Evolutionary conservation across 371 early-diverging fungal genomes (phyloP), one percentile per base, ranked within the genome.

Genomic region (Conidiobolus incongruus): DNA sequence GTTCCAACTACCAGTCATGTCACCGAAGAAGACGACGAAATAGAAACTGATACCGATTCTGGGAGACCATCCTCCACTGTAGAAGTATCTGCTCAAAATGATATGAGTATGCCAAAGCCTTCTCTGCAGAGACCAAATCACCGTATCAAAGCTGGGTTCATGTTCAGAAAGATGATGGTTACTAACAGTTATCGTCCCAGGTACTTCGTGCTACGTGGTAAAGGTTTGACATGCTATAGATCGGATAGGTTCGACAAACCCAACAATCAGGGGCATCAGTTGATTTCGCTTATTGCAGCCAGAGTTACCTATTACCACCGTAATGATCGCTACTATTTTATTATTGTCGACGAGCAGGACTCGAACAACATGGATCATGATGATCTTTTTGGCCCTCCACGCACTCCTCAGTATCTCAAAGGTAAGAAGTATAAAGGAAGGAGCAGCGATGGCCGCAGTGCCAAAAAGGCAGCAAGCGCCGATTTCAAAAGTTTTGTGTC

Each of bases 211-310:
- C 30, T 41, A 11, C 26, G 41, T 8, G 41, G 41, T 7, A 41
- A 41, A 15, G 41, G 29, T 13, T 20, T 41, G 2, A 28, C 41
- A 4, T 41, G 41, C 30, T 41, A 41, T 20, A 28, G 13, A 15
- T 41, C 41, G 17, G 41, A 41, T 31, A 11, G 41, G 5, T 41
- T 41, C 30, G 41, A 41, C 19, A 41, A 41, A 31, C 10, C 12
- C 12, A 41, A 41, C 11, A 28, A 28, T 15, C 12, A 7, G 15
- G 41, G n/a, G n/a, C n/a, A 10, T 10, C 12, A 30, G 15, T 7
- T 31, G 8, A 41, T 41, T 13, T 16, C 41, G 7, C 21, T 41
- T 17, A 24, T 28, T 19, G 29, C 41, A 11, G 41, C 17, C 5
- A 29, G 13, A n/a, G 19, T 41, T 4, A 21, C 31, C 8, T 5